Evolutionary conservation across 1,139 yeast species (phyloP).

Genomic region (Geotrichum siamense): DNA sequence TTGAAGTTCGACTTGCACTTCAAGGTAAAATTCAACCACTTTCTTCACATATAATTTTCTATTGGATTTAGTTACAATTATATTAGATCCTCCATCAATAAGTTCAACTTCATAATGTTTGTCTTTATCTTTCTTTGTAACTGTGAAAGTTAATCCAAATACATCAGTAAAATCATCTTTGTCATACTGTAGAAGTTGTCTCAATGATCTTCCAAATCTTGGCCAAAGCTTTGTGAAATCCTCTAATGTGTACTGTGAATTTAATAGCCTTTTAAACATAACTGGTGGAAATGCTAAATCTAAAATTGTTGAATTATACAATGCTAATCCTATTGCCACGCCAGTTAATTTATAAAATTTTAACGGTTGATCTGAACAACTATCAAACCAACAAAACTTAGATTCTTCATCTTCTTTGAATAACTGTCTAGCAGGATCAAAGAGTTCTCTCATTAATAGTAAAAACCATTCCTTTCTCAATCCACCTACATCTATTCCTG

Average conservation of each 20-base stretch:
- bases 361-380: constrained; percentile 35
- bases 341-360: constrained; percentile 73
- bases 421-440: constrained; percentile 48
- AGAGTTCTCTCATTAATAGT: constrained; percentile 59
- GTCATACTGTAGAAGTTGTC: constrained; percentile 45
- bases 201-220: constrained; percentile 50
- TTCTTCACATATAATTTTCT: constrained; percentile 52
- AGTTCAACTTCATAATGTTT: constrained; percentile 40
- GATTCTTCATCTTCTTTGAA: constrained; percentile 58
- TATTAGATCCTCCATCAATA: constrained; percentile 48
- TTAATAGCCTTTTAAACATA: constrained; percentile 65
- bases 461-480: constrained; percentile 88
- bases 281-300: constrained; percentile 73
- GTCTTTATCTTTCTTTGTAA: constrained; percentile 27
- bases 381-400: constrained; percentile 64
- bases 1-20: constrained; percentile 47
- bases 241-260: constrained; percentile 46
- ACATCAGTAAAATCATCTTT: constrained; percentile 41
- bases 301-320: constrained; percentile 80
- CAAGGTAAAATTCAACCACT: constrained; percentile 55
- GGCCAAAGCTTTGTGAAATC: constrained; percentile 71
- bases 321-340: constrained; percentile 78
- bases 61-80: constrained; percentile 50
- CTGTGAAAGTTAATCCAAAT: constrained; percentile 46
- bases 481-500: constrained; percentile 95